Conservation (phyloP, 306 rosid genomes). For the Acacia melanoxylon region DNA sequence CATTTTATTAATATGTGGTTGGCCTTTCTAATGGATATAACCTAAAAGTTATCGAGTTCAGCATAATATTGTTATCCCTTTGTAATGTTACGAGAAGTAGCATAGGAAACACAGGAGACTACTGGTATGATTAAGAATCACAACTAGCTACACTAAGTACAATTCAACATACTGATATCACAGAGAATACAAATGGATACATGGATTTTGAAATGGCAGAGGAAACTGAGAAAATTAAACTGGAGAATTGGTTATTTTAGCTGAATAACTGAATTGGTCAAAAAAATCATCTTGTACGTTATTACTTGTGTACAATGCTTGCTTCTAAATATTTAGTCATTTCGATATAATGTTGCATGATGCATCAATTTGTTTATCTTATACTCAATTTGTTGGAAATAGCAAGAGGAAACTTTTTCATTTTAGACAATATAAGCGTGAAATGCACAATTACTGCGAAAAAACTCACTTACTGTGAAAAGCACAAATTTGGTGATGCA, state of each 20-base stretch:
- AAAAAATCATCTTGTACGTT: not conserved
- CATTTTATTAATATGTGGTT: slow-evolving; percentile 16
- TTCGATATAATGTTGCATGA: not conserved
- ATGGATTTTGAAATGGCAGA: not conserved
- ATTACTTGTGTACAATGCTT: not conserved
- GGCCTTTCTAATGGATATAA: not conserved
- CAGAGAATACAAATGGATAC: not conserved
- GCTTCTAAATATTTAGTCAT: not conserved
- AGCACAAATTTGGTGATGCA: slow-evolving; percentile 38
- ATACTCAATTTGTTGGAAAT: slow-evolving; percentile 12
- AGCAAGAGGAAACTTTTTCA: not conserved
- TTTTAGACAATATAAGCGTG: not conserved
- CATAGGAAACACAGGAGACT: not conserved
- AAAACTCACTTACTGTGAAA: not conserved
- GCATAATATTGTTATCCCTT: not conserved
- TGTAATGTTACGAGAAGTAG: not conserved
- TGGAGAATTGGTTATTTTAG: slow-evolving; percentile 4
- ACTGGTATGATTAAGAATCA: not conserved
- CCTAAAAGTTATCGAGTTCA: not conserved
- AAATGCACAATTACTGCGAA: not conserved
- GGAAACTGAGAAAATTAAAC: not conserved
- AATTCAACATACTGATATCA: not conserved
- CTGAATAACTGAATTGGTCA: slow-evolving; percentile 9
- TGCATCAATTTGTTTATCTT: not conserved
- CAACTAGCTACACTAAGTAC: not conserved